Base-by-base conservation (phyloP, 148 eudicot genomes). In the Rhododendron mucronatum region DNA sequence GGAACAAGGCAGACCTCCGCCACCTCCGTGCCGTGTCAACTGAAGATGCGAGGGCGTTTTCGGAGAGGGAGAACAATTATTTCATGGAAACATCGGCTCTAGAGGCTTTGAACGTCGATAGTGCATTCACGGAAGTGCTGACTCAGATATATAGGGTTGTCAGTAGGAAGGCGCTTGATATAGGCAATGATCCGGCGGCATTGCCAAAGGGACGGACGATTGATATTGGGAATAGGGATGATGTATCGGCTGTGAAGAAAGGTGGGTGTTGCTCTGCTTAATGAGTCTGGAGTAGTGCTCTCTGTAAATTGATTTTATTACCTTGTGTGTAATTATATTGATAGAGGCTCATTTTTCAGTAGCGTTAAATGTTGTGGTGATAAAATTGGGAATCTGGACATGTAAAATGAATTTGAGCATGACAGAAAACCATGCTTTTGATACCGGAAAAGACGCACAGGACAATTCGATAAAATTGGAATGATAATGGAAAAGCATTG, bases 51-150 rank as follows among this genome's bases (percentile, higher is more conserved):
- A 92, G 89, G 53, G 89, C 86, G 0, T 95, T 95, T 80, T 94
- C 94, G 0, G 95, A 91, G 57, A 87, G 88, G 48, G 96, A 95
- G 88, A 89, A 67, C 76, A 93, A 88, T 0, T 94, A 91, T 21
- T 95, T 95, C 92, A 94, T 95, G 97, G 98, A 95, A 84, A 95
- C 98, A 2, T 95, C 98, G 0, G 98, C 98, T 20, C 89, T 95
- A 0, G 98, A 95, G 83, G 86, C 97, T 1, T 67, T 95, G 80
- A 94, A 95, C 57, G 98, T 95, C 0, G 98, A 95, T 65, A 93
- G 73, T n/a, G 97, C 98, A 5, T 95, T 95, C 85, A 92, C 95
- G 0, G 97, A 95, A 83, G 97, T 95, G 82, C 87, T 95, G 15
- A 88, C 92, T 2, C 96, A 94, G 84, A 94, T 92, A 4, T 94